Evolutionary conservation across 192 early-diverging fungal genomes (phyloP).

Genomic region (Backusella circina): DNA sequence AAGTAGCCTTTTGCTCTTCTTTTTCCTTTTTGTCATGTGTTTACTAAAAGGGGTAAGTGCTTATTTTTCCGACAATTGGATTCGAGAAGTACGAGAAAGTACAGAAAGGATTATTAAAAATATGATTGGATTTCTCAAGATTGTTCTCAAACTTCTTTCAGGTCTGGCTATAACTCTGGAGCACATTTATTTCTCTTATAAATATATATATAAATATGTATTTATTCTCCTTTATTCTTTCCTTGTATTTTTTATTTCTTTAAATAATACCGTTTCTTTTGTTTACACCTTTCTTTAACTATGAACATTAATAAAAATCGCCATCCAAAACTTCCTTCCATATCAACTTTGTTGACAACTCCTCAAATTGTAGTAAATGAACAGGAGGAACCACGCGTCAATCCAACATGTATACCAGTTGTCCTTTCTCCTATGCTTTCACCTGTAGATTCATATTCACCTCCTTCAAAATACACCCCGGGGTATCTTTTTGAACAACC

Average conservation of each 20-base stretch:
- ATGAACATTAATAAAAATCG: background rate
- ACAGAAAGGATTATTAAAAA: background rate
- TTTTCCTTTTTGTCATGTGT: background rate
- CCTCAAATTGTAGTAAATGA: background rate
- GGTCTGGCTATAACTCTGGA: background rate
- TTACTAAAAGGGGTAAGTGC: background rate
- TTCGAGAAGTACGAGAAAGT: slow-evolving; percentile 14
- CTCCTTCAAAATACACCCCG: background rate
- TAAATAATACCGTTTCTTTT: background rate
- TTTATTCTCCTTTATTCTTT: background rate
- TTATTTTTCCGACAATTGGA: background rate
- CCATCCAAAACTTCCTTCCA: slow-evolving; percentile 3
- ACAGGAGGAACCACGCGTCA: background rate
- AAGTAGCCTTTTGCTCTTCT: background rate
- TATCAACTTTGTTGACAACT: slow-evolving; percentile 7
- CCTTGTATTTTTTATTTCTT: slow-evolving; percentile 8
- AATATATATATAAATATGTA: background rate
- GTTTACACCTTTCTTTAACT: background rate
- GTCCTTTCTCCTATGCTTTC: slow-evolving; percentile 10
- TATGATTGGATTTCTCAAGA: slow-evolving; percentile 4
- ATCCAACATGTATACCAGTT: background rate
- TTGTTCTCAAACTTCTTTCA: slow-evolving; percentile 20
- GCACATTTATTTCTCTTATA: background rate
- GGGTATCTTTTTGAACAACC: background rate
- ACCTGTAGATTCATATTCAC: slow-evolving; percentile 5